Conservation (phyloP, 2,329 filamentous ascomycete genomes). For the Sclerotinia sclerotiorum region DNA sequence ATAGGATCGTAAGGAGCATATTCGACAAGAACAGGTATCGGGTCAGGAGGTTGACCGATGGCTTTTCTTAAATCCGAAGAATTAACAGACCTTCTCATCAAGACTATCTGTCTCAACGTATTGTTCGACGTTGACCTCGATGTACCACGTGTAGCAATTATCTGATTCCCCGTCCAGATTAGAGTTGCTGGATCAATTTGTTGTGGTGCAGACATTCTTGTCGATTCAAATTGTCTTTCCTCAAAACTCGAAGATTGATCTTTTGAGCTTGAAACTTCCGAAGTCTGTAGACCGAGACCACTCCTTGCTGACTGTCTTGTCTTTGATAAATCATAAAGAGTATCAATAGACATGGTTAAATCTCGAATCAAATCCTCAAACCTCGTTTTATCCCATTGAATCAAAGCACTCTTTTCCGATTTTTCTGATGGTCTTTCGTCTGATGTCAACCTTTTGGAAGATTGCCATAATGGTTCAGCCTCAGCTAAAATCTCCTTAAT, state of each 20-base stretch:
- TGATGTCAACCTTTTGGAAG: conserved; percentile 49
- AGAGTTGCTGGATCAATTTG: conserved; percentile 57
- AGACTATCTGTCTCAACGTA: conserved; percentile 43
- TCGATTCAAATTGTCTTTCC: conserved; percentile 53
- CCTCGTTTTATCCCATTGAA: conserved; percentile 67
- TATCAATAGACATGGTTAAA: conserved; percentile 75
- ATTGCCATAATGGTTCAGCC: conserved; percentile 69
- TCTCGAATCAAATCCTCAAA: conserved; percentile 75
- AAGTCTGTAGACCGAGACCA: conserved; percentile 27
- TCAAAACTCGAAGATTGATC: conserved; percentile 39
- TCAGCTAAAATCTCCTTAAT: conserved; percentile 79
- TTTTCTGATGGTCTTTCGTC: conserved; percentile 34
- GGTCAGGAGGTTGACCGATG: conserved; percentile 30
- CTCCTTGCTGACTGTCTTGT: conserved; percentile 51
- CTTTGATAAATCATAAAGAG: conserved; percentile 72
- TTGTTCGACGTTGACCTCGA: conserved; percentile 31
- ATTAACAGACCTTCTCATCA: conserved; percentile 37
- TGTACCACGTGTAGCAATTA: conserved; percentile 10
- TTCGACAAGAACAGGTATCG: conserved; percentile 62
- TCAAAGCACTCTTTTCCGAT: conserved; percentile 53
- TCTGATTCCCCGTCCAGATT: conserved; percentile 44
- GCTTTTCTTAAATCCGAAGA: conserved; percentile 31
- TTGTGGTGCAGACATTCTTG: conserved; percentile 60
- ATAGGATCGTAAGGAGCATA: conserved; percentile 66
- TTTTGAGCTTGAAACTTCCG: conserved; percentile 28